Base-by-base conservation (phyloP, 1,284 basidiomycete genomes). In the Ustilago nuda region DNA sequence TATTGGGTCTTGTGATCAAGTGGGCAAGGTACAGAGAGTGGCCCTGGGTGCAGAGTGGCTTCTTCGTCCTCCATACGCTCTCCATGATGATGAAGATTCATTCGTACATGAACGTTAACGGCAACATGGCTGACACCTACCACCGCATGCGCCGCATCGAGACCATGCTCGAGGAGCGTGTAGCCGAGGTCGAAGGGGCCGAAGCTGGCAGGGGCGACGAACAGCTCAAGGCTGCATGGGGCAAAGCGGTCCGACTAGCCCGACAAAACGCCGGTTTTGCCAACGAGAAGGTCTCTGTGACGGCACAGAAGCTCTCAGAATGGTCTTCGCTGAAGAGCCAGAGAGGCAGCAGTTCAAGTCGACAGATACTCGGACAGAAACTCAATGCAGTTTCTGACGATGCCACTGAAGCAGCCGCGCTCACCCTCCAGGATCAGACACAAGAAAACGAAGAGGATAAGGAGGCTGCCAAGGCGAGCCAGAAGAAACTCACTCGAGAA, bases 11-110 rank as follows among this genome's bases (percentile, higher is more conserved):
- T 4, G 84, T 85, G n/a, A 81, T 84, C 72, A 72, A 79, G 39
- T 85, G 83, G 83, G 72, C 76, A 4, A 65, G 73, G 33, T 76
- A 79, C 30, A 54, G 83, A 48, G 90, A 94, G 78, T 98, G 95
- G 95, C 94, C 94, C 43, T 98, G 96, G 95, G 95, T 98, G 1
- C 96, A 99, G 86, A 94, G 94, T 0, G 95, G 95, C 8, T 98
- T 95, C 87, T 89, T 98, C 59, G 95, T 94, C 0, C 87, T 98
- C n/a, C 96, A 95, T 86, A 91, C 92, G 13, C 87, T 97, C 8
- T 90, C 92, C 64, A 92, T 96, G 91, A 90, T 96, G 79, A 97
- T 97, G 94, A 97, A 97, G 86, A 88, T 97, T 89, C 95, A 98
- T 87, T 97, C 94, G 17, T 99, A 98, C 87, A 91, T 94, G 87